phyloP scores from a whole-genome alignment of 2,329 filamentous ascomycete genomes.

The Curvularia spicifera region DNA sequence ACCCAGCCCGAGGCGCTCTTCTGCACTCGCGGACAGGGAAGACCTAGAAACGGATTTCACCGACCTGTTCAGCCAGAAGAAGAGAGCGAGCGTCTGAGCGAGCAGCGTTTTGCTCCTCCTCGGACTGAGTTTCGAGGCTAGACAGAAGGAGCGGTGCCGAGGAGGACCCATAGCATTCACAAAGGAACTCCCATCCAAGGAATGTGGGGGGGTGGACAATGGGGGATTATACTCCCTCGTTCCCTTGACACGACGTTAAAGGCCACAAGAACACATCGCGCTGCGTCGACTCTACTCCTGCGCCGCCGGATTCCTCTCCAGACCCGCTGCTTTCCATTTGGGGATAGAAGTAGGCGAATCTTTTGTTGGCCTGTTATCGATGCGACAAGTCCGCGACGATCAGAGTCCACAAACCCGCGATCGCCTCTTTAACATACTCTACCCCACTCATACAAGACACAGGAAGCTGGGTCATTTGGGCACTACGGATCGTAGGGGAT shows the following conservation, averaged over 20 bases:
- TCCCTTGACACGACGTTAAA: not conserved
- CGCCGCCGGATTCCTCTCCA: not conserved
- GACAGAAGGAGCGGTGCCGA: not conserved
- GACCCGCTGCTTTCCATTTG: not conserved
- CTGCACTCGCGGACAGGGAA: slow-evolving; percentile 13
- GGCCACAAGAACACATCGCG: not conserved
- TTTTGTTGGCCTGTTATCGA: not conserved
- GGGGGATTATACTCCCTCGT: not conserved
- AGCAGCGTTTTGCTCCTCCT: not conserved
- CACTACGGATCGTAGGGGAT: not conserved
- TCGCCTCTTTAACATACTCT: not conserved
- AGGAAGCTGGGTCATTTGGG: not conserved
- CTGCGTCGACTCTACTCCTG: not conserved
- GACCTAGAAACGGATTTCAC: slow-evolving; percentile 43
- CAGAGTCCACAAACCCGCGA: not conserved
- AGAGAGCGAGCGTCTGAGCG: slow-evolving; percentile 10
- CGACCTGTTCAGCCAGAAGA: slow-evolving; percentile 26
- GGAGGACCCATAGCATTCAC: not conserved
- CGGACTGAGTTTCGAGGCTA: not conserved
- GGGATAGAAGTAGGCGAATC: not conserved
- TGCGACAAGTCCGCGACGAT: not conserved
- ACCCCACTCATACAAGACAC: not conserved
- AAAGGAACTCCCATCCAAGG: not conserved
- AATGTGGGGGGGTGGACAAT: not conserved
- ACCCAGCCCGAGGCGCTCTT: slow-evolving; percentile 16